A percentile compares a stretch with the other conserved stretches of the same genome.
Conservation (phyloP, 2,329 filamentous ascomycete genomes). For the Fusarium udum region DNA sequence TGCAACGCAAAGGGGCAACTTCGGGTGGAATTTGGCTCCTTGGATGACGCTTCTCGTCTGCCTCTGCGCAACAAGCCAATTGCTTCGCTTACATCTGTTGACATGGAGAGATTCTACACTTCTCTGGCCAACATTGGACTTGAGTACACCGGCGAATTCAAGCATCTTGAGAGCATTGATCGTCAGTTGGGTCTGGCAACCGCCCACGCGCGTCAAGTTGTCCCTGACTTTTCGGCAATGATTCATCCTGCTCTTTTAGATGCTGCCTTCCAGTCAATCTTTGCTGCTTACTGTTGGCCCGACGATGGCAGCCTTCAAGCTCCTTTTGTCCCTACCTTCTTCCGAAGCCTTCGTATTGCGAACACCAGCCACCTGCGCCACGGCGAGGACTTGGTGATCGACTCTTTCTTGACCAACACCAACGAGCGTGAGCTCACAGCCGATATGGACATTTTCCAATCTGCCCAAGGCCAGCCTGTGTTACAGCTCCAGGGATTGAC, state of each 20-base stretch:
- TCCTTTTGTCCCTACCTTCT: conserved; percentile 38
- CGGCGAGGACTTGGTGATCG: not conserved
- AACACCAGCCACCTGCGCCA: not conserved
- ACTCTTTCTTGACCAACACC: conserved; percentile 1
- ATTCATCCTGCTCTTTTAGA: conserved; percentile 51
- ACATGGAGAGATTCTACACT: not conserved
- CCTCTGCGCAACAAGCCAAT: not conserved
- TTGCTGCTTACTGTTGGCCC: conserved; percentile 47
- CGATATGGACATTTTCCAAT: not conserved
- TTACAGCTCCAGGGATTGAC: conserved; percentile 1
- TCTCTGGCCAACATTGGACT: not conserved
- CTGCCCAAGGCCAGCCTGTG: not conserved
- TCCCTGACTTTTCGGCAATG: not conserved
- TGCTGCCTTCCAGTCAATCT: conserved; percentile 48
- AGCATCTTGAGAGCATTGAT: conserved; percentile 15
- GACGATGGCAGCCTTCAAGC: conserved; percentile 47
- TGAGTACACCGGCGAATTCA: not conserved
- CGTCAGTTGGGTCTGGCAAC: conserved; percentile 17
- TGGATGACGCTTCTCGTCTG: not conserved
- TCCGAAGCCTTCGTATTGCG: conserved; percentile 7
- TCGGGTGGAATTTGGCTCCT: not conserved
- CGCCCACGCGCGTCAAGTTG: not conserved
- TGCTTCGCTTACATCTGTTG: not conserved
- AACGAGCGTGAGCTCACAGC: conserved; percentile 1
- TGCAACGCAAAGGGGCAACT: not conserved